Evolutionary conservation across 2,329 filamentous ascomycete species (phyloP).

Genomic region (Ophiostoma triangulosporum): DNA sequence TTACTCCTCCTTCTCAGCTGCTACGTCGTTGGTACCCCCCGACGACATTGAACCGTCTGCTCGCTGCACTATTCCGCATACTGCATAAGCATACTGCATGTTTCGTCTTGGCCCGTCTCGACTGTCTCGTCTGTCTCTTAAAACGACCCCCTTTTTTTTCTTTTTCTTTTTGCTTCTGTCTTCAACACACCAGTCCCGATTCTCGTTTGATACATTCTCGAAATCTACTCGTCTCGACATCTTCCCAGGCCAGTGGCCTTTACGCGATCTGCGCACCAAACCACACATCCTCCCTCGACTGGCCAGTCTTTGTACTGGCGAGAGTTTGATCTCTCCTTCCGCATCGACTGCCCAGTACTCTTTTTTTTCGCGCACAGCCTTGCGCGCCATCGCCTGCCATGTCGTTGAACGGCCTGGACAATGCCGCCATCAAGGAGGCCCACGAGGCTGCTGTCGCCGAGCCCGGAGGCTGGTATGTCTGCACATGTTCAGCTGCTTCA

Average conservation of each 20-base stretch:
- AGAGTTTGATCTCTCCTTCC: neutral
- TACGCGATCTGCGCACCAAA: neutral
- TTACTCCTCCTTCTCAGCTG: neutral
- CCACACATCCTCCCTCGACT: neutral
- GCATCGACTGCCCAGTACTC: neutral
- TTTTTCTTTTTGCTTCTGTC: neutral
- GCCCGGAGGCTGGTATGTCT: slow-evolving; percentile 79
- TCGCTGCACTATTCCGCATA: neutral
- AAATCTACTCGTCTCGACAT: neutral
- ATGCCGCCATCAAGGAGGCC: slow-evolving; percentile 66
- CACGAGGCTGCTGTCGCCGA: slow-evolving; percentile 69
- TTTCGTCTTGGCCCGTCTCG: neutral
- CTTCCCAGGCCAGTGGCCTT: slow-evolving; percentile 1
- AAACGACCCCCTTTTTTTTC: neutral
- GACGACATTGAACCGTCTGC: neutral
- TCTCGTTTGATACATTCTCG: neutral
- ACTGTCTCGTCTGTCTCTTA: neutral
- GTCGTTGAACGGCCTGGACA: slow-evolving; percentile 94
- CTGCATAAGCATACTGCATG: neutral
- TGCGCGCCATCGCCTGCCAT: slow-evolving; percentile 32
- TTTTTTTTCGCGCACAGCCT: neutral
- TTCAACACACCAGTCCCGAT: neutral
- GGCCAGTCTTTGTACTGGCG: neutral
- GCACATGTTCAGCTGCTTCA: neutral
- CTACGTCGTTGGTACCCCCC: too few species aligned